Percentiles rank a stretch among this genome's conserved stretches.
Conservation (phyloP, 139 green algal species). For the Desmodesmus armatus region DNA sequence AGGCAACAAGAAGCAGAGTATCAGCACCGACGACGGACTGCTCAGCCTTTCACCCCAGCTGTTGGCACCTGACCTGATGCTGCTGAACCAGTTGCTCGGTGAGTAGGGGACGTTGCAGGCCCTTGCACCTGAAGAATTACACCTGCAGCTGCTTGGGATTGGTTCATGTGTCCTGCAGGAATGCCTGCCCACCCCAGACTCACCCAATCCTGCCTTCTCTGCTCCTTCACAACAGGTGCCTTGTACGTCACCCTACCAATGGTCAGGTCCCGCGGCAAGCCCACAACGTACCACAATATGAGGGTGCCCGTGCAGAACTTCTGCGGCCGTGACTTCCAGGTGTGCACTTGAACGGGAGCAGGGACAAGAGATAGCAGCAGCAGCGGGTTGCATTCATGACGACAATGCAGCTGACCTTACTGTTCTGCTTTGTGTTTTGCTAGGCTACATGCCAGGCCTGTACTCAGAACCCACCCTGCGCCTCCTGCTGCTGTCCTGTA, state of each 20-base stretch:
- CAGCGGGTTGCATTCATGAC: too few species aligned
- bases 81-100: conserved; percentile 43
- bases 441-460: too few species aligned
- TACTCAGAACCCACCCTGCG: too few species aligned
- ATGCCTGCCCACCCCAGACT: too few species aligned
- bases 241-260: conserved; percentile 42
- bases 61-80: conserved; percentile 29
- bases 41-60: conserved; percentile 15
- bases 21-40: conserved; percentile 39
- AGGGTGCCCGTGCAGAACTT: conserved; percentile 37
- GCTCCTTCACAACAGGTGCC: conserved; percentile 13
- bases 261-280: conserved; percentile 39
- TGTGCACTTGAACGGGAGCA: too few species aligned
- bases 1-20: conserved; percentile 22
- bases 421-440: too few species aligned
- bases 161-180: too few species aligned
- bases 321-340: conserved; percentile 22
- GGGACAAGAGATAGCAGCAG: not conserved
- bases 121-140: too few species aligned
- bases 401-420: too few species aligned
- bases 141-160: too few species aligned
- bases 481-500: not conserved
- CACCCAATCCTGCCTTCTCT: too few species aligned
- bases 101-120: not conserved
- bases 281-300: conserved; percentile 40